Percentiles rank a stretch among this genome's conserved stretches.
phyloP scores from a whole-genome alignment of 2,329 filamentous ascomycete genomes.

The Aspergillus glaucus region DNA sequence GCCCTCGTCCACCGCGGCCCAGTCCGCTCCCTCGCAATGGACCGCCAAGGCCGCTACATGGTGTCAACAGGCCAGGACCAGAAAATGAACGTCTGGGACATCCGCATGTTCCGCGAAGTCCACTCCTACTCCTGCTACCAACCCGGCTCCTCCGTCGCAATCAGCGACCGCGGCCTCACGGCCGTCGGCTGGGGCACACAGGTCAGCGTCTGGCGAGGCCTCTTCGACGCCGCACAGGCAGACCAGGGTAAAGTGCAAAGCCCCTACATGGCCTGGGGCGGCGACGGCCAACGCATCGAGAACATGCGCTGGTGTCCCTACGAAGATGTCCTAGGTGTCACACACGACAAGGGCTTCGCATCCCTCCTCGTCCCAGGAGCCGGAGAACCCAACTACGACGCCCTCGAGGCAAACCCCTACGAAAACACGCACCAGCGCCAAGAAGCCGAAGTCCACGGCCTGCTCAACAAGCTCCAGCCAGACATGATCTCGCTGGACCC shows the following conservation, averaged over 20 bases:
- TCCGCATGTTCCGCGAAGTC: constrained; percentile 88
- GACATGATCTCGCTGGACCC: constrained; percentile 97
- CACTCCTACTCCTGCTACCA: constrained; percentile 79
- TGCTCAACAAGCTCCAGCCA: constrained; percentile 90
- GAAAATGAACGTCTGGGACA: constrained; percentile 93
- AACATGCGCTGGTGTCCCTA: constrained; percentile 87
- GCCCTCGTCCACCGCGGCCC: constrained; percentile 84
- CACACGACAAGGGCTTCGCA: constrained; percentile 79
- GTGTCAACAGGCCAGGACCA: constrained; percentile 84
- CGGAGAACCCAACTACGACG: constrained; percentile 96
- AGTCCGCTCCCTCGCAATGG: constrained; percentile 75
- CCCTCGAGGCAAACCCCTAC: constrained; percentile 89
- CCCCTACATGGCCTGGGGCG: constrained; percentile 91
- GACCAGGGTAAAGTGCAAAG: constrained; percentile 75
- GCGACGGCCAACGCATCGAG: constrained; percentile 74
- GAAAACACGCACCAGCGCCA: constrained; percentile 89
- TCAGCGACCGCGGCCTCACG: constrained; percentile 81
- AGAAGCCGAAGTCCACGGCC: constrained; percentile 78
- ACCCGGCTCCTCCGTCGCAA: constrained; percentile 75
- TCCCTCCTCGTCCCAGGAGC: constrained; percentile 87
- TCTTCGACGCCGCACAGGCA: constrained; percentile 67
- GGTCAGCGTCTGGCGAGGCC: constrained; percentile 81
- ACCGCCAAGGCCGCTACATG: constrained; percentile 92
- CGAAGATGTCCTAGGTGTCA: constrained; percentile 83
- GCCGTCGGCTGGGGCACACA: constrained; percentile 89